phyloP scores from a whole-genome alignment of 805 yeast genomes.

The Cyberlindnera euphorbiiphila region DNA sequence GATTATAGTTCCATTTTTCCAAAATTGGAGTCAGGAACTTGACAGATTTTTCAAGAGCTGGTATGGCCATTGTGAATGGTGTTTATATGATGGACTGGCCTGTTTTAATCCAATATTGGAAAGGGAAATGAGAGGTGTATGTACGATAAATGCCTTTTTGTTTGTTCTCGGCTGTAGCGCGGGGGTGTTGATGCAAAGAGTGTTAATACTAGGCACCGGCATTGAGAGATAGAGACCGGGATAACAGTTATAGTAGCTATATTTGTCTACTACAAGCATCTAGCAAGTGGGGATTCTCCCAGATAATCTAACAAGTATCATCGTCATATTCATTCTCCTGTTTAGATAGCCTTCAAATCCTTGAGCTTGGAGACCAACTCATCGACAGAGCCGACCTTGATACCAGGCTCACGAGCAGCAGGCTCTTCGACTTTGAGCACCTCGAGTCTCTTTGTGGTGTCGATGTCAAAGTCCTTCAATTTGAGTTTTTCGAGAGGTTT shows the following conservation, averaged over 20 bases:
- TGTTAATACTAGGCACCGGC: too few relatives aligned
- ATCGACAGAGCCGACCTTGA: slow-evolving; percentile 75
- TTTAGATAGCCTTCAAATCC: slow-evolving; percentile 38
- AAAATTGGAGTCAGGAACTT: slow-evolving; percentile 32
- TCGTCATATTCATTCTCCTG: too few relatives aligned
- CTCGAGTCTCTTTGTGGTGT: slow-evolving; percentile 59
- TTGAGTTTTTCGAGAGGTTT: slow-evolving; percentile 75
- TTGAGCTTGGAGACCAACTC: slow-evolving; percentile 77
- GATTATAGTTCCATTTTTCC: slow-evolving; percentile 25
- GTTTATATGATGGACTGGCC: background rate
- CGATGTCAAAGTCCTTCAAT: slow-evolving; percentile 64
- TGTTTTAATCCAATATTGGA: too few relatives aligned
- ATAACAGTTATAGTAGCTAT: too few relatives aligned
- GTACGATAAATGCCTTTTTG: too few relatives aligned
- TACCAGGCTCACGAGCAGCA: slow-evolving; percentile 73
- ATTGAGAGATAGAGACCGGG: too few relatives aligned
- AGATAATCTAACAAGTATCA: too few relatives aligned
- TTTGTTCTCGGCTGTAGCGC: too few relatives aligned
- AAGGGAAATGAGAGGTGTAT: too few relatives aligned
- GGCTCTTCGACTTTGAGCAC: slow-evolving; percentile 81
- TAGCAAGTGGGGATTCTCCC: too few relatives aligned
- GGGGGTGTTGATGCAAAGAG: too few relatives aligned
- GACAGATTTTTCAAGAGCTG: slow-evolving; percentile 8
- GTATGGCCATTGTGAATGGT: slow-evolving; percentile 1
- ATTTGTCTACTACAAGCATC: too few relatives aligned